Evolutionary conservation across 176 grass and related monocot species (phyloP).

Genomic region (Aegilops speltoides): DNA sequence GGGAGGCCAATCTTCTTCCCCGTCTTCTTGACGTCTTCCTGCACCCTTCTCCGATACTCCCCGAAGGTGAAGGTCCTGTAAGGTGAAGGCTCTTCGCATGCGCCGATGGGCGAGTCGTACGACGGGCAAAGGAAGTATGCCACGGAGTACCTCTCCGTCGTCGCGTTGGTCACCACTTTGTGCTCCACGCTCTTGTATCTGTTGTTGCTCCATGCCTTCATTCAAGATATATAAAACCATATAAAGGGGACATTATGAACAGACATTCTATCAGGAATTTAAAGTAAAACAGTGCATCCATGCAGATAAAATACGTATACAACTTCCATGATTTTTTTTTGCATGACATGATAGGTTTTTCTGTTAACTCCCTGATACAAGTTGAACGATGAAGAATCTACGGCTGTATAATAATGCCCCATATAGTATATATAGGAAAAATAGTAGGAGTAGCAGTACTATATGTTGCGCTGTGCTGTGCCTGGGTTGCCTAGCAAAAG

Average conservation of each 20-base stretch:
- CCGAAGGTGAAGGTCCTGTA: conserved; percentile 89
- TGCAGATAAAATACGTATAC: too few species aligned
- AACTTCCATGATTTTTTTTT: not conserved
- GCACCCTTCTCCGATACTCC: conserved; percentile 68
- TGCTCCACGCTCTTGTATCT: conserved; percentile 93
- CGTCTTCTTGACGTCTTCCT: conserved; percentile 62
- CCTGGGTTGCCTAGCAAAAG: conserved; percentile 22
- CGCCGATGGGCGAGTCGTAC: conserved; percentile 64
- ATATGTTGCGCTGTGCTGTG: not conserved
- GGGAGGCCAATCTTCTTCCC: conserved; percentile 73
- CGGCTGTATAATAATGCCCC: not conserved
- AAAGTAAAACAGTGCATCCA: too few species aligned
- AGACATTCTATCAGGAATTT: not conserved
- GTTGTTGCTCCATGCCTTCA: conserved; percentile 95
- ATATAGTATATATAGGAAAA: not conserved
- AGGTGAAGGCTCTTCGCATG: conserved; percentile 46
- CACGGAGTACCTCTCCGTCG: conserved; percentile 69
- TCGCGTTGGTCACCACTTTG: conserved; percentile 58
- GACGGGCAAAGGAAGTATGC: conserved; percentile 90
- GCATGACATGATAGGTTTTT: not conserved
- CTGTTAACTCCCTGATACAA: not conserved
- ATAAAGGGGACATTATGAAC: not conserved
- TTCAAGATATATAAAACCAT: not conserved
- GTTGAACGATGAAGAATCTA: not conserved
- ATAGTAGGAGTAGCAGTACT: not conserved